Evolutionary conservation across 2,329 filamentous ascomycete species (phyloP).

Genomic region (Ceratocystis lukuohia): DNA sequence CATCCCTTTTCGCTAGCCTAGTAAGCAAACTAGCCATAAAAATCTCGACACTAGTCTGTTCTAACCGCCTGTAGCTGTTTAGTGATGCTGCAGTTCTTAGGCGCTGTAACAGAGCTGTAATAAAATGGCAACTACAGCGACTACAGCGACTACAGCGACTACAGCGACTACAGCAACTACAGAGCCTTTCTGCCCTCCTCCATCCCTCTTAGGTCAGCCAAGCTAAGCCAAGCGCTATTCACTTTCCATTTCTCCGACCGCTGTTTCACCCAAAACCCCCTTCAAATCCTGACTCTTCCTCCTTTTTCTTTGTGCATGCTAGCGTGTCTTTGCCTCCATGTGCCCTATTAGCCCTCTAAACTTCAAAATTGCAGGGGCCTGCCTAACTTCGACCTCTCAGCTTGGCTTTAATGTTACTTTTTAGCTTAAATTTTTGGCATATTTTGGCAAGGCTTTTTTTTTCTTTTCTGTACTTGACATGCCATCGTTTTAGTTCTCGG

Average conservation of each 20-base stretch:
- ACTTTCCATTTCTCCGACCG: background rate
- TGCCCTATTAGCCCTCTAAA: background rate
- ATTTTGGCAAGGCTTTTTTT: background rate
- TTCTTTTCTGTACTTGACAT: background rate
- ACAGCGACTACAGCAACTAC: background rate
- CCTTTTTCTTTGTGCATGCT: background rate
- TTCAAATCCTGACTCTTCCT: background rate
- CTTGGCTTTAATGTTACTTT: background rate
- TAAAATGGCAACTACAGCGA: too few relatives aligned
- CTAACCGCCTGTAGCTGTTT: too few relatives aligned
- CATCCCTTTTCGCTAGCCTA: too few relatives aligned
- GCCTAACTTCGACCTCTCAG: background rate
- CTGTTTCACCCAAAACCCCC: background rate
- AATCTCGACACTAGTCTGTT: too few relatives aligned
- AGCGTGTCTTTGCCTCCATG: too few relatives aligned
- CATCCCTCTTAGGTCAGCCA: too few relatives aligned
- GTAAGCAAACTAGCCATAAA: too few relatives aligned
- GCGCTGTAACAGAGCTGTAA: background rate
- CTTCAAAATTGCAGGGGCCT: background rate
- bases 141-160: too few relatives aligned
- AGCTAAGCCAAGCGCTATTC: background rate
- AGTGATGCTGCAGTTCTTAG: too few relatives aligned
- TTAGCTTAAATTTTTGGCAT: too few relatives aligned
- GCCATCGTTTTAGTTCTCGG: background rate
- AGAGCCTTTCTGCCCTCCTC: background rate